A percentile compares a stretch with the other conserved stretches of the same genome.
Conservation (phyloP, 2,329 filamentous ascomycete species). For the Berkeleyomyces rouxiae region DNA sequence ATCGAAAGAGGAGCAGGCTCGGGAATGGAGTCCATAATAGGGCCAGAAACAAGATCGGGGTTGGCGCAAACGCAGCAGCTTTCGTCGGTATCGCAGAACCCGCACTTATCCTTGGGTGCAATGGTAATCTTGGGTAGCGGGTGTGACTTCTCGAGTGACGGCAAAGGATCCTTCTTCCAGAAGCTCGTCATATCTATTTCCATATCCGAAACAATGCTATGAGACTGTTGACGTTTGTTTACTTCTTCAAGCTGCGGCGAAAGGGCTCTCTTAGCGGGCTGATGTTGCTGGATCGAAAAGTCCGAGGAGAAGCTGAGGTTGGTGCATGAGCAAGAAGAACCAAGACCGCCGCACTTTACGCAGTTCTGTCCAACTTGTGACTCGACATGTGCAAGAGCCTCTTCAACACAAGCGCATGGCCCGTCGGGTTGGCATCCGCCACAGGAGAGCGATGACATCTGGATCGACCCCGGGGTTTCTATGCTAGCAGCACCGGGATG, state of each 20-base stretch:
- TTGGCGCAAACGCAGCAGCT: slow-evolving; percentile 74
- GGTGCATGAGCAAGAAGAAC: slow-evolving; percentile 47
- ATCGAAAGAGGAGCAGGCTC: slow-evolving; percentile 5
- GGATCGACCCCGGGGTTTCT: slow-evolving; percentile 13
- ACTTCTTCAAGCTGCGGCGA: slow-evolving; percentile 22
- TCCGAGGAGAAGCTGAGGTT: slow-evolving; percentile 34
- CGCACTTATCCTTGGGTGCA: slow-evolving; percentile 50
- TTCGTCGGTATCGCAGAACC: slow-evolving; percentile 60
- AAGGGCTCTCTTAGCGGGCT: slow-evolving; percentile 30
- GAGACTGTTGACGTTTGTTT: slow-evolving; percentile 29
- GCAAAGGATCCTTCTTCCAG: slow-evolving; percentile 30
- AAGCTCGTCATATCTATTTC: slow-evolving; percentile 61
- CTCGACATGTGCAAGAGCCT: slow-evolving; percentile 35
- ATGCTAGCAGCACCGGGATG: slow-evolving; percentile 28
- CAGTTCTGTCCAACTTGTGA: slow-evolving; percentile 41
- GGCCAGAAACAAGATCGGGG: slow-evolving; percentile 16
- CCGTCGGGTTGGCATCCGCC: slow-evolving; percentile 38
- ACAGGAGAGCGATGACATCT: slow-evolving; percentile 29
- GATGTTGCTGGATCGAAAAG: slow-evolving; percentile 17
- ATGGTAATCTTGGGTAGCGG: slow-evolving; percentile 22
- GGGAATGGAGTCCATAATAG: slow-evolving; percentile 2
- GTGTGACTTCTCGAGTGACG: slow-evolving; percentile 16
- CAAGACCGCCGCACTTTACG: slow-evolving; percentile 42
- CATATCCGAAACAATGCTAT: slow-evolving; percentile 23
- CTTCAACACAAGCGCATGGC: slow-evolving; percentile 42